Base-by-base conservation (phyloP, 2,329 filamentous ascomycete species). In the Neofusicoccum parvum region DNA sequence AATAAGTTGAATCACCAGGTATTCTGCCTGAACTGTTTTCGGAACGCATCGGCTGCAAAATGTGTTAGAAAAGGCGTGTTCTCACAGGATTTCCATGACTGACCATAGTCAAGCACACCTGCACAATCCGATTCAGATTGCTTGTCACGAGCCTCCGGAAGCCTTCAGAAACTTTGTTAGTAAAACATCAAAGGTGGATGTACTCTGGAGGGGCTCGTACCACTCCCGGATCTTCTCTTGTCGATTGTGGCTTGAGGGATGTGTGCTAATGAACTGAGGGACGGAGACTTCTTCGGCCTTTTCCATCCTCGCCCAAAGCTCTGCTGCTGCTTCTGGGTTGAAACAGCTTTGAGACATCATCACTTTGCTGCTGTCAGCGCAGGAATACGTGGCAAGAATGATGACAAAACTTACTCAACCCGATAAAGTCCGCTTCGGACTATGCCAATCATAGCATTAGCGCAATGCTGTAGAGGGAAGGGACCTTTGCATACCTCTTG, bases 271-370 rank as follows among this genome's bases (percentile, higher is more conserved):
- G 80, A 91, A 89, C 76, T 93, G 88, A 0, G 90, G 90, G 39
- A 86, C 82, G 65, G 85, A 82, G 23, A 46, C 71, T 51, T 83
- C 76, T 32, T 81, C 80, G 12, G 78, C 74, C 45, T 75, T 74
- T 68, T 90, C 87, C 88, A 92, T 91, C 58, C 88, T 79, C 27
- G 74, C 71, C 84, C 84, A 86, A 66, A 94, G 86, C 0, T 80
- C 81, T 49, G 90, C 80, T 0, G 91, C 90, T 67, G 87, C 86
- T 12, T 83, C 78, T 0, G 91, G 91, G 67, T 92, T 83, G 73
- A 90, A 94, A 78, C 91, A 94, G 32, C 88, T 89, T 78, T 92
- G 87, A 0, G 90, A 87, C 90, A 94, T 94, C 84, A 94, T 90
- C 84, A 94, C 77, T 79, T 68, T 53, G 36, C 32, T 27, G 64